These are phyloP conservation scores for Debaryomyces sp. DNA, from an alignment of 1,139 yeast species.

Conservation along the genomic window DNA sequence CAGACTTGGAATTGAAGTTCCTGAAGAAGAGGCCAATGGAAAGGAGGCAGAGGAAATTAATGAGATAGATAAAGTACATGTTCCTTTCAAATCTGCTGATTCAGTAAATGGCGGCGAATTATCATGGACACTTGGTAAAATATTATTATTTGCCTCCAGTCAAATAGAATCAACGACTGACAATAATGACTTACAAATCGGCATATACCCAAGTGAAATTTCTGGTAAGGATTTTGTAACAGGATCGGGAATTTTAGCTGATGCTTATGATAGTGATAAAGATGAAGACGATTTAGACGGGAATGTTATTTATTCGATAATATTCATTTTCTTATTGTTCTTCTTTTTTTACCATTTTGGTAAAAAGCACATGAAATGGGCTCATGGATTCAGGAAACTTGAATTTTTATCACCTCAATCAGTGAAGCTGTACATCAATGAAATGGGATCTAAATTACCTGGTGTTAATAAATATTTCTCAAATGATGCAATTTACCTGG, in stretches of 20 bases:
- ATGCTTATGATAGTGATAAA: constrained; percentile 28
- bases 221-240: constrained; percentile 46
- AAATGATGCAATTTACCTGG: constrained; percentile 15
- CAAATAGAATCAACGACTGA: constrained; percentile 35
- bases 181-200: constrained; percentile 34
- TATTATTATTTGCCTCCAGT: constrained; percentile 60
- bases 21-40: constrained; percentile 19
- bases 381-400: constrained; percentile 17
- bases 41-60: constrained; percentile 21
- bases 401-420: constrained; percentile 16
- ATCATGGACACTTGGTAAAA: constrained; percentile 71
- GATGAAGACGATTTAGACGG: constrained; percentile 11
- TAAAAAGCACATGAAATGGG: constrained; percentile 13
- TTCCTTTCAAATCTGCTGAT: constrained; percentile 63
- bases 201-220: constrained; percentile 55
- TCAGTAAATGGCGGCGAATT: constrained; percentile 61
- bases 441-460: constrained; percentile 22
- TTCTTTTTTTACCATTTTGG: constrained; percentile 23
- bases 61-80: constrained; percentile 38
- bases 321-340: constrained; percentile 22
- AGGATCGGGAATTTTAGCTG: constrained; percentile 27
- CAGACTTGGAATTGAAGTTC: constrained; percentile 54
- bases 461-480: constrained; percentile 14
- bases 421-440: constrained; percentile 17
- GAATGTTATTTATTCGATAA: constrained; percentile 15